Conservation (phyloP, 2,329 filamentous ascomycete species). For the Tricladium varicosporioides region DNA sequence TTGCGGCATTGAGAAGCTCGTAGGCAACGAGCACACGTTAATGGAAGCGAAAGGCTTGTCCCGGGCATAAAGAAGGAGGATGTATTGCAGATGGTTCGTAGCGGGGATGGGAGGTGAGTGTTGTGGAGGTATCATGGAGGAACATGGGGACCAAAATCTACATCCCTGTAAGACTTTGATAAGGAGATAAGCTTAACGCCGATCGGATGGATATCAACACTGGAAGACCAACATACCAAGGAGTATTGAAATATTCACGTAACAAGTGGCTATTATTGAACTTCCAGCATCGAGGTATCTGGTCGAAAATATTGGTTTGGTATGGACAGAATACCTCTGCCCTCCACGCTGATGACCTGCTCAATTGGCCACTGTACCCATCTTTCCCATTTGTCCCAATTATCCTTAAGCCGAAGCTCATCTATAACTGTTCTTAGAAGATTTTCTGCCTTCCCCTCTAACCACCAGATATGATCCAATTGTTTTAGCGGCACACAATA, state of each 20-base stretch:
- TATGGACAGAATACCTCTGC: no score
- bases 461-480: conserved; percentile 41
- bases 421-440: conserved; percentile 37
- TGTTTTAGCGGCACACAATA: conserved; percentile 40
- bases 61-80: conserved; percentile 30
- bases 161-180: conserved; percentile 20
- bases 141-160: neutral
- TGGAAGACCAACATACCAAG: no score
- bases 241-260: no score
- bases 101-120: conserved; percentile 1
- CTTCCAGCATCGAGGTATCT: no score
- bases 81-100: neutral
- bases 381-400: conserved; percentile 21
- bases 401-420: conserved; percentile 8
- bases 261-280: no score
- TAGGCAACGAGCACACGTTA: conserved; percentile 29
- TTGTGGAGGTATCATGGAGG: neutral
- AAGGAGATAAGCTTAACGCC: conserved; percentile 17
- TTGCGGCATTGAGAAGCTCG: conserved; percentile 24
- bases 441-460: conserved; percentile 40
- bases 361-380: conserved; percentile 28
- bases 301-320: no score
- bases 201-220: neutral
- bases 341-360: conserved; percentile 5
- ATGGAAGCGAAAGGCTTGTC: conserved; percentile 19